Percentiles rank a stretch among this genome's conserved stretches.
These are phyloP conservation scores for Lasiosphaeria hispida DNA, from an alignment of 495 filamentous ascomycete species.

Conservation along the genomic window DNA sequence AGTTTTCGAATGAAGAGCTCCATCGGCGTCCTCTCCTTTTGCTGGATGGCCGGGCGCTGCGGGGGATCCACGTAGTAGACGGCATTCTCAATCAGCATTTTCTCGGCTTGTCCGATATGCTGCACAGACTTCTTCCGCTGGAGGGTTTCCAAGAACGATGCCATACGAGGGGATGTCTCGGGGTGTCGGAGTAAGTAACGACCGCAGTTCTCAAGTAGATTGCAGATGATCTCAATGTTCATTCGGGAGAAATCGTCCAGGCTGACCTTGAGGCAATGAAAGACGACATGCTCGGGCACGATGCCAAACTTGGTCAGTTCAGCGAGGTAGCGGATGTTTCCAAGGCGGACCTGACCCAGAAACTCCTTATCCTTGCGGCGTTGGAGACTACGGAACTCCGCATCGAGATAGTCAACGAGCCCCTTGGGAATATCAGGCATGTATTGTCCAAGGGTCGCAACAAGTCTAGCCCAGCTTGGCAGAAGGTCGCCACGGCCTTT, in stretches of 20 bases:
- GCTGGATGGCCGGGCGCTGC: conserved; percentile 86
- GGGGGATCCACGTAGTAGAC: conserved; percentile 98
- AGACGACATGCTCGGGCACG: conserved; percentile 97
- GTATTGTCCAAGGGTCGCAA: conserved; percentile 91
- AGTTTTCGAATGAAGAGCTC: conserved; percentile 90
- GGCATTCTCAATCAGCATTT: conserved; percentile 98
- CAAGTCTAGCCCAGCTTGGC: conserved; percentile 83
- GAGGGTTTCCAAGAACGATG: conserved; percentile 88
- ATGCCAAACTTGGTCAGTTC: conserved; percentile 98
- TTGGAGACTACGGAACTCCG: conserved; percentile 95
- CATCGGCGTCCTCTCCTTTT: conserved; percentile 91
- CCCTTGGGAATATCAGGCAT: conserved; percentile 89
- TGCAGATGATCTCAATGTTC: conserved; percentile 98
- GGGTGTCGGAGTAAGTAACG: conserved; percentile 91
- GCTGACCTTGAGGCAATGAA: conserved; percentile 97
- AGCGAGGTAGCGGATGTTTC: conserved; percentile 94
- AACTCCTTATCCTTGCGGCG: conserved; percentile 98
- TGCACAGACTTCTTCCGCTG: conserved; percentile 95
- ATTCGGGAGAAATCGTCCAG: conserved; percentile 96
- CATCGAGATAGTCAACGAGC: conserved; percentile 90
- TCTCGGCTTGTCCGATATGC: conserved; percentile 90
- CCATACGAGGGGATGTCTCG: conserved; percentile 90
- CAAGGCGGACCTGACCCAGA: conserved; percentile 85
- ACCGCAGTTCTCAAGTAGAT: conserved; percentile 95
- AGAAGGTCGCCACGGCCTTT: conserved; percentile 92